phyloP scores from a whole-genome alignment of 2,329 filamentous ascomycete genomes.

The Xylaria arbuscula region DNA sequence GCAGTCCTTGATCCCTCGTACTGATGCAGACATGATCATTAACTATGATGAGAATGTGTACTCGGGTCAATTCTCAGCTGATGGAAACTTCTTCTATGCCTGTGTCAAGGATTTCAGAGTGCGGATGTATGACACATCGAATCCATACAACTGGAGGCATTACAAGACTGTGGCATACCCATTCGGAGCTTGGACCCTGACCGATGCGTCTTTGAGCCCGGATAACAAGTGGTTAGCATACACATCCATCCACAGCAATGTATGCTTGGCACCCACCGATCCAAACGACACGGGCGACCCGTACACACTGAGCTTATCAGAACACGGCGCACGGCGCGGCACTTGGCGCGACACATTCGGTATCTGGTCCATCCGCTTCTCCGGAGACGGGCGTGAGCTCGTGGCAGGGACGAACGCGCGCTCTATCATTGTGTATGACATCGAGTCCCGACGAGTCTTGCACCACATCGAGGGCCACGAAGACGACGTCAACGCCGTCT shows the following conservation, averaged over 20 bases:
- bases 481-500: conserved; percentile 95
- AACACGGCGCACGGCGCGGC: conserved; percentile 49
- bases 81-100: conserved; percentile 96
- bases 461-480: conserved; percentile 82
- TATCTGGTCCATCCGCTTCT: conserved; percentile 94
- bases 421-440: conserved; percentile 89
- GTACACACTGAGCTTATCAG: conserved; percentile 78
- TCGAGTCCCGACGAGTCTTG: conserved; percentile 80
- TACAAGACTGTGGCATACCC: conserved; percentile 92
- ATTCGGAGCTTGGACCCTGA: conserved; percentile 93
- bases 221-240: conserved; percentile 95
- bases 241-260: conserved; percentile 84
- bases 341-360: conserved; percentile 59
- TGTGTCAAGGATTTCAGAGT: conserved; percentile 94
- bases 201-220: conserved; percentile 88
- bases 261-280: conserved; percentile 89
- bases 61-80: conserved; percentile 94
- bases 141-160: conserved; percentile 94
- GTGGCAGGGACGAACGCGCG: conserved; percentile 86
- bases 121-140: conserved; percentile 96
- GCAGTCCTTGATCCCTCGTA: conserved; percentile 80
- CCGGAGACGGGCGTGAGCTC: conserved; percentile 88
- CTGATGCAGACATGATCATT: conserved; percentile 84
- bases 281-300: conserved; percentile 84
- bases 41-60: conserved; percentile 89